Conservation (phyloP, 768 basidiomycete species). For the Suillus paluster region DNA sequence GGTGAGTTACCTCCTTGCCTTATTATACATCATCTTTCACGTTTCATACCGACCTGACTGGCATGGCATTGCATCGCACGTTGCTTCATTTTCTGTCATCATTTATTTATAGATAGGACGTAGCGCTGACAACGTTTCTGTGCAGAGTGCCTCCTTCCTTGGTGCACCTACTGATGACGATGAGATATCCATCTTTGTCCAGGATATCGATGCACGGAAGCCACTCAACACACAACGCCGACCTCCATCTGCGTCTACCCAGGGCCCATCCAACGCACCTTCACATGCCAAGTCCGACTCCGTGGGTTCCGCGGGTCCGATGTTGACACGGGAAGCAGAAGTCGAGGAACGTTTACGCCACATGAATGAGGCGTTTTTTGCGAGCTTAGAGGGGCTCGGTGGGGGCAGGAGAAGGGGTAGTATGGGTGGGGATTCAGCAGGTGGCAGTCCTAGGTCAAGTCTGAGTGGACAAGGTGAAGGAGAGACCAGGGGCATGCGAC, state of each 20-base stretch:
- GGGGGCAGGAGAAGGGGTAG: slow-evolving; percentile 35
- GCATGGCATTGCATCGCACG: neutral
- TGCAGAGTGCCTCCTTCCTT: slow-evolving; percentile 48
- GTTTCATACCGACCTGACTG: neutral
- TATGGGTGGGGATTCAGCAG: slow-evolving; percentile 17
- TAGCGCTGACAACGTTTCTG: slow-evolving; percentile 1
- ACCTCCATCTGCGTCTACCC: neutral
- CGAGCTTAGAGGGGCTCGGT: slow-evolving; percentile 64
- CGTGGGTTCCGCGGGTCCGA: slow-evolving; percentile 43
- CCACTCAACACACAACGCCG: slow-evolving; percentile 44
- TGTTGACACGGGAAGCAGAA: slow-evolving; percentile 68
- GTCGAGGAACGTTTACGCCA: slow-evolving; percentile 64
- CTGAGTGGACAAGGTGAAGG: slow-evolving; percentile 6
- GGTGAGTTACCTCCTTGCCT: slow-evolving; percentile 9
- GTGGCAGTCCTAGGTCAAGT: slow-evolving; percentile 15
- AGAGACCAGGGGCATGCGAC: slow-evolving; percentile 6
- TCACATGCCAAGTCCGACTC: neutral
- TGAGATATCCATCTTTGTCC: slow-evolving; percentile 78
- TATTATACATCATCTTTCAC: neutral
- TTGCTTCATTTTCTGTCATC: neutral
- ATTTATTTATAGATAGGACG: slow-evolving; percentile 1
- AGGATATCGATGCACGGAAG: slow-evolving; percentile 73
- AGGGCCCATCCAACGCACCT: neutral
- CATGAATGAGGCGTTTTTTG: slow-evolving; percentile 73
- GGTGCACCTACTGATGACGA: slow-evolving; percentile 67